These are phyloP conservation scores for Lignosus rhinocerotis DNA, from an alignment of 1,284 basidiomycete genomes.

Conservation along the genomic window DNA sequence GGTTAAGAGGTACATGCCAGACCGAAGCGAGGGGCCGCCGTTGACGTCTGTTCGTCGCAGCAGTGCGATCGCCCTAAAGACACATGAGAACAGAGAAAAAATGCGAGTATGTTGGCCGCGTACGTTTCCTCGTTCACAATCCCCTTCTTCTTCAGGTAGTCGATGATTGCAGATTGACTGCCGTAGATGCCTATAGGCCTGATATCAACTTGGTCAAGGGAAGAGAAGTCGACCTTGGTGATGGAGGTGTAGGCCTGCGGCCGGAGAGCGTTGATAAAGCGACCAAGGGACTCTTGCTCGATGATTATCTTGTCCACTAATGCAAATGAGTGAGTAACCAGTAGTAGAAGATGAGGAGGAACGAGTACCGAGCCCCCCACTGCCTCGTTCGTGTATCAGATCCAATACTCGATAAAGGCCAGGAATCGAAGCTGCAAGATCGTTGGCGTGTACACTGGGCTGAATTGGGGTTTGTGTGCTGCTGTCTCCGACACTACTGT, in stretches of 20 bases:
- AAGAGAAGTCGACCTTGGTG: slow-evolving; percentile 53
- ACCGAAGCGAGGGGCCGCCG: slow-evolving; percentile 38
- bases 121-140: slow-evolving; percentile 41
- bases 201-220: slow-evolving; percentile 43
- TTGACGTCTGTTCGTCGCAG: background rate
- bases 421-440: slow-evolving; percentile 28
- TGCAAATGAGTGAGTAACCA: background rate
- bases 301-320: slow-evolving; percentile 64
- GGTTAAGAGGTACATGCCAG: slow-evolving; percentile 49
- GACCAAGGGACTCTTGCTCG: slow-evolving; percentile 45
- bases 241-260: slow-evolving; percentile 51
- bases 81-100: background rate
- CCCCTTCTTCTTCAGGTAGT: slow-evolving; percentile 39
- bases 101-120: background rate
- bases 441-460: background rate
- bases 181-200: slow-evolving; percentile 60
- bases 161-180: slow-evolving; percentile 47
- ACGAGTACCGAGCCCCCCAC: slow-evolving; percentile 49
- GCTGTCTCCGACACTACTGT: background rate
- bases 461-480: background rate
- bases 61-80: background rate
- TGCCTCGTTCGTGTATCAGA: slow-evolving; percentile 50
- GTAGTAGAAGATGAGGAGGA: background rate
- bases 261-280: slow-evolving; percentile 45
- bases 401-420: slow-evolving; percentile 55